These are phyloP conservation scores for Sugiyamaella pinicola DNA, from an alignment of 1,139 yeast genomes.

Conservation along the genomic window DNA sequence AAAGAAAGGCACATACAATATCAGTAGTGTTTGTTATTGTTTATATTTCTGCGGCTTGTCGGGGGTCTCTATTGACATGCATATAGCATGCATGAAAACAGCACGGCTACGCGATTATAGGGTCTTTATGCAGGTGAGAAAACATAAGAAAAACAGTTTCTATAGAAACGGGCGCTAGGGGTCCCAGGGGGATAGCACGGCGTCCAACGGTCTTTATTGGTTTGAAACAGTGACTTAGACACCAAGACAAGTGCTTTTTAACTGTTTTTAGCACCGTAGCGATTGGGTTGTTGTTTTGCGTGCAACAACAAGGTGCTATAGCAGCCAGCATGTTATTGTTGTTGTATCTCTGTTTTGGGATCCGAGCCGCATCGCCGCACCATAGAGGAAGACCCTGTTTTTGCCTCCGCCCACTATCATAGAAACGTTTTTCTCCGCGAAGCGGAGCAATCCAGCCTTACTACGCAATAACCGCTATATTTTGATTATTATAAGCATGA, in stretches of 20 bases:
- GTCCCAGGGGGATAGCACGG: too few species aligned
- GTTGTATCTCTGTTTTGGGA: not conserved
- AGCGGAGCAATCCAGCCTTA: not conserved
- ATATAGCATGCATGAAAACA: slow-evolving; percentile 3
- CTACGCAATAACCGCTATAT: not conserved
- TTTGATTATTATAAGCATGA: too few species aligned
- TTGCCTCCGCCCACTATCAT: too few species aligned
- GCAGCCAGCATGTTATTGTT: not conserved
- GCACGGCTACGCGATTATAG: slow-evolving; percentile 6
- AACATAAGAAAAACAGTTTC: slow-evolving; percentile 3
- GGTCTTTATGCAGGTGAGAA: not conserved
- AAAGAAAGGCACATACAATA: not conserved
- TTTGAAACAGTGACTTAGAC: too few species aligned
- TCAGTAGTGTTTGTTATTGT: slow-evolving; percentile 16
- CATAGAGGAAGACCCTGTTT: too few species aligned
- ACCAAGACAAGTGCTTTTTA: too few species aligned
- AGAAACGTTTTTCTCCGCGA: too few species aligned
- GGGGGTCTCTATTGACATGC: slow-evolving; percentile 14
- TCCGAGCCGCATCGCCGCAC: not conserved
- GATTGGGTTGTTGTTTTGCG: not conserved
- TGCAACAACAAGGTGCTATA: not conserved
- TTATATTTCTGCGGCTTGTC: slow-evolving; percentile 17
- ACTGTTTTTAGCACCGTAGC: too few species aligned
- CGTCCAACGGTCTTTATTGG: too few species aligned
- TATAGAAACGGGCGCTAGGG: slow-evolving; percentile 13